Evolutionary conservation across 352 stramenopile genomes (phyloP).

Genomic region (Phytophthora pinifolia): DNA sequence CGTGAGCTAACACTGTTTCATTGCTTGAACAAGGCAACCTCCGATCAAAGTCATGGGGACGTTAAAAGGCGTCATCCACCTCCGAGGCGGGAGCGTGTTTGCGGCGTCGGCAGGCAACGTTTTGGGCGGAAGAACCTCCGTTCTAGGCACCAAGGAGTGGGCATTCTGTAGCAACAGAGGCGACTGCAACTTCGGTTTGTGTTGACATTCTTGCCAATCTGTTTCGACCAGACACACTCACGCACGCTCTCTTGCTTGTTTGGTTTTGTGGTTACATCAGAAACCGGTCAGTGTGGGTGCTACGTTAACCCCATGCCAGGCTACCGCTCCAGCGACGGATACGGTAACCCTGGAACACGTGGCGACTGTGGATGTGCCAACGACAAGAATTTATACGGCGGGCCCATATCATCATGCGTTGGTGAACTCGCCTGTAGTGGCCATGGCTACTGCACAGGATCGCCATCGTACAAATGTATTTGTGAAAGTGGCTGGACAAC

Average conservation of each 20-base stretch:
- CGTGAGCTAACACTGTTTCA: slow-evolving; percentile 8
- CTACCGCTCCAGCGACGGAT: slow-evolving; percentile 83
- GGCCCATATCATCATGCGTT: slow-evolving; percentile 53
- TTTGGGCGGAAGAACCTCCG: slow-evolving; percentile 43
- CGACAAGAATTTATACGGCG: slow-evolving; percentile 75
- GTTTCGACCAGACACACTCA: slow-evolving; percentile 1
- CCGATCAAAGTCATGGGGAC: slow-evolving; percentile 56
- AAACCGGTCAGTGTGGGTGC: slow-evolving; percentile 50
- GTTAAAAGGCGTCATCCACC: slow-evolving; percentile 31
- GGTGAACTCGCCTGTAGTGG: slow-evolving; percentile 76
- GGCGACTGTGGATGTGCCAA: slow-evolving; percentile 92
- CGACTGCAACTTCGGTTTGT: slow-evolving; percentile 68
- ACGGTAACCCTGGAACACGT: slow-evolving; percentile 81
- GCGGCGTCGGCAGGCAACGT: slow-evolving; percentile 40
- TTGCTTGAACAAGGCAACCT: slow-evolving; percentile 39
- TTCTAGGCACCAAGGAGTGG: slow-evolving; percentile 90
- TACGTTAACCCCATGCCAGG: slow-evolving; percentile 71
- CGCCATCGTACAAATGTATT: slow-evolving; percentile 54
- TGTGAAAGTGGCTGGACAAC: slow-evolving; percentile 64
- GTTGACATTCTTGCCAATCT: no score
- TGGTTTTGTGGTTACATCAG: slow-evolving; percentile 21
- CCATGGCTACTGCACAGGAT: slow-evolving; percentile 62
- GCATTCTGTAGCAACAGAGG: slow-evolving; percentile 88
- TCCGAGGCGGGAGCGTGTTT: slow-evolving; percentile 56
- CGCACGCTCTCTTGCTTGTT: not conserved